These are phyloP conservation scores for Lentinula novae-zelandiae DNA, from an alignment of 1,284 basidiomycete species.

Conservation along the genomic window DNA sequence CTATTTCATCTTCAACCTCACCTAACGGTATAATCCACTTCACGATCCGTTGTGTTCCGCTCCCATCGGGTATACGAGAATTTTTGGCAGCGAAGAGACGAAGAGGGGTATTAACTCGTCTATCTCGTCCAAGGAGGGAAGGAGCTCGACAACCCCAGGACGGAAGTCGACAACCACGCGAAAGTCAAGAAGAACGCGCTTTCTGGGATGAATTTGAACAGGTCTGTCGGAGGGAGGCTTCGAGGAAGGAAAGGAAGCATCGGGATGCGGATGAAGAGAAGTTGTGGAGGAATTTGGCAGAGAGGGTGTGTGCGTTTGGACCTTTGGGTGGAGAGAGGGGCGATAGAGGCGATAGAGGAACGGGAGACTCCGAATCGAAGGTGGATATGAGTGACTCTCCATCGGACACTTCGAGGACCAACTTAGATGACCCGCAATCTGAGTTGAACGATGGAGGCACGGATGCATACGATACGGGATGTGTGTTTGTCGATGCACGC, in stretches of 20 bases:
- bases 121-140: slow-evolving; percentile 34
- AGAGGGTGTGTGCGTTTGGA: slow-evolving; percentile 89
- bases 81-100: slow-evolving; percentile 48
- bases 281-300: slow-evolving; percentile 66
- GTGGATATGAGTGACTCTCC: background rate
- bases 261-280: background rate
- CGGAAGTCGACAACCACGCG: slow-evolving; percentile 47
- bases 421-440: background rate
- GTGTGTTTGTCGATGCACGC: background rate
- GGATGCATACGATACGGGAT: slow-evolving; percentile 1
- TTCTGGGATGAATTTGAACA: slow-evolving; percentile 80
- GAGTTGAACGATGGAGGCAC: background rate
- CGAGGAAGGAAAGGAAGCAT: slow-evolving; percentile 28
- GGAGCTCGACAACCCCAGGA: slow-evolving; percentile 28
- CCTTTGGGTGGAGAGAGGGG: slow-evolving; percentile 41
- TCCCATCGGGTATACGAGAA: slow-evolving; percentile 64
- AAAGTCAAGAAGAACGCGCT: slow-evolving; percentile 64
- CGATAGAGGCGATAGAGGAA: background rate
- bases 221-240: slow-evolving; percentile 49
- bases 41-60: slow-evolving; percentile 77
- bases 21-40: slow-evolving; percentile 70
- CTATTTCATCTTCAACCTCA: slow-evolving; percentile 4
- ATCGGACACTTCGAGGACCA: background rate
- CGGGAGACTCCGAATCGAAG: background rate
- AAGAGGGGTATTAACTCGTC: background rate